A percentile compares a stretch with the other conserved stretches of the same genome.
Conservation (phyloP, 768 basidiomycete genomes). For the Cystobasidiopsis lactophilus region DNA sequence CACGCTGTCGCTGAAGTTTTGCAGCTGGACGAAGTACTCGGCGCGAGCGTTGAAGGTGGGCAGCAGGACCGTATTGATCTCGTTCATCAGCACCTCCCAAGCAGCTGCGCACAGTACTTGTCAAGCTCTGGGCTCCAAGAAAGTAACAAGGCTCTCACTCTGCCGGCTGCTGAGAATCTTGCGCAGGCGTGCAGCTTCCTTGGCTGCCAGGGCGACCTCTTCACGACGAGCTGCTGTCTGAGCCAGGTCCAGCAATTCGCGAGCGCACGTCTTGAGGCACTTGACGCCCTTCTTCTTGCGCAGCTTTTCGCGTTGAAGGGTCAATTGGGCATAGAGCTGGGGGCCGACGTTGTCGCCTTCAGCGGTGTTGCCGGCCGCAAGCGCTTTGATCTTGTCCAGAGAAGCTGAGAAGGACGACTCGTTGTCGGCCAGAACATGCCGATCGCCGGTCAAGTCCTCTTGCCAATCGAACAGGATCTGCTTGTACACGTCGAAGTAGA, state of each 20-base stretch:
- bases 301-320: neutral
- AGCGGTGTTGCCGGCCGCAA: too few species aligned
- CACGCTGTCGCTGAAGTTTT: conserved; percentile 13
- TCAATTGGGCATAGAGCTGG: too few species aligned
- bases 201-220: conserved; percentile 9
- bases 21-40: conserved; percentile 16
- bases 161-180: conserved; percentile 8
- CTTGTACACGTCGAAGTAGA: conserved; percentile 13
- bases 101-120: conserved; percentile 9
- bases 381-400: neutral
- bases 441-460: conserved; percentile 3
- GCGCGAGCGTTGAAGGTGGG: conserved; percentile 5
- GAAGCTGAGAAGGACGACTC: neutral
- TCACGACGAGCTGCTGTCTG: neutral
- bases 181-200: conserved; percentile 6
- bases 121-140: conserved; percentile 6
- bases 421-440: conserved; percentile 2
- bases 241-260: conserved; percentile 3
- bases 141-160: conserved; percentile 10
- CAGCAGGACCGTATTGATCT: neutral
- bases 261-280: neutral
- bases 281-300: neutral
- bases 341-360: too few species aligned
- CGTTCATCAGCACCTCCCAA: neutral
- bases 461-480: conserved; percentile 4